Base-by-base conservation (phyloP, 2,329 filamentous ascomycete genomes). In the Neurospora crassa region DNA sequence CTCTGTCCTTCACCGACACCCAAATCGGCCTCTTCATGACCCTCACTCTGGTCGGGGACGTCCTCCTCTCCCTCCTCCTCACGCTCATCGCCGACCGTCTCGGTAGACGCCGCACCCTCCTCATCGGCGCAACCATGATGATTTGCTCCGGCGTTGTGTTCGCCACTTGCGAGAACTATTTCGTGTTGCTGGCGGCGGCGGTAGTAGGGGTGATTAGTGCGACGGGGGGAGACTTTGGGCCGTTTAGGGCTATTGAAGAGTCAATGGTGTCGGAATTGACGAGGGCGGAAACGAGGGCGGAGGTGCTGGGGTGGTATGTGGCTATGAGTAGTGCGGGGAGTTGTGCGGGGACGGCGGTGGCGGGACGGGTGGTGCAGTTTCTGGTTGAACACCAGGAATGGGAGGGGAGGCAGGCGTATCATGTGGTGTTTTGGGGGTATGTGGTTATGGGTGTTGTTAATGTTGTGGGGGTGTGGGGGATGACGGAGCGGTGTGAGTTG, bases 251-350 rank as follows among this genome's bases (percentile, higher is more conserved):
- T 3, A 87, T 92, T 41, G 90, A 91, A 76, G 89, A 91, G 81
- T 88, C 86, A 0, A 88, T 86, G 42, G 77, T 91, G 8, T 87
- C 88, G 5, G 87, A 90, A 76, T 81, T 91, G 67, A 90, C 88
- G 0, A 83, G 80, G 0, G 82, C 85, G 0, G 79, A 82, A 40
- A 86, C 84, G 0, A 81, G 89, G 67, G 82, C 87, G 16, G 88
- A 91, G 78, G 88, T 91, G n/a, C 81, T 91, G 72, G 84, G 87
- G 10, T 91, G 89, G 89, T 90, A 91, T 75, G 85, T 90, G 53
- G 88, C 85, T 18, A 82, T 81, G 2, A 85, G 87, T 0, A 84
- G 84, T n/a, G 79, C 89, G 1, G 88, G 87, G 1, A 86, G 86
- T 0, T 83, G 86, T 0, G 75, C 84, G 5, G 88, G 88, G 2